Percentiles rank a stretch among this genome's conserved stretches.
These are phyloP conservation scores for Ceratocystis cacaofunesta DNA, from an alignment of 2,329 filamentous ascomycete genomes.

Conservation along the genomic window DNA sequence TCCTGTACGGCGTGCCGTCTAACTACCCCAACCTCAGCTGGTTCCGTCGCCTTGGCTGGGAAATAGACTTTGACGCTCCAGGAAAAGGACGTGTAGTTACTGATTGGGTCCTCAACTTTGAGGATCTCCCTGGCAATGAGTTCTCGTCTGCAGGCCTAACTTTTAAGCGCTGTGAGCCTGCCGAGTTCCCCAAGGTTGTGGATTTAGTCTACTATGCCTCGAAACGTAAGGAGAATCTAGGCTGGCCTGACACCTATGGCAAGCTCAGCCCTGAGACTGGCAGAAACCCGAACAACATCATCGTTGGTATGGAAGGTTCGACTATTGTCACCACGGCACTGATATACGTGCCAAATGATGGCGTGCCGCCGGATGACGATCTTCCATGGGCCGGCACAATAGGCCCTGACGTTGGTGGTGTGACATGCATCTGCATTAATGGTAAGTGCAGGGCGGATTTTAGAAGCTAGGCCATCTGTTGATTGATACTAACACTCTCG, in stretches of 20 bases:
- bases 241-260: conserved; percentile 46
- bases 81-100: conserved; percentile 36
- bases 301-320: conserved; percentile 36
- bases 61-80: conserved; percentile 29
- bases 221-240: conserved; percentile 32
- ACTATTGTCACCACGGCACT: conserved; percentile 39
- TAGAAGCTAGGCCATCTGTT: conserved; percentile 11
- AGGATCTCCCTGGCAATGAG: conserved; percentile 31
- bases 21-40: conserved; percentile 32
- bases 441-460: conserved; percentile 28
- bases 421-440: conserved; percentile 45
- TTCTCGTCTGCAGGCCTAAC: conserved; percentile 28
- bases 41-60: conserved; percentile 42
- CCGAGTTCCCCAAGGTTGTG: conserved; percentile 34
- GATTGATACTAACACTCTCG: background rate
- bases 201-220: conserved; percentile 37
- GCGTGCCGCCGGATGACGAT: conserved; percentile 33
- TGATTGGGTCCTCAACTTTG: conserved; percentile 40
- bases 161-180: conserved; percentile 32
- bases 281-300: conserved; percentile 32
- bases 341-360: conserved; percentile 35
- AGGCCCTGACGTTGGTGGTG: conserved; percentile 38
- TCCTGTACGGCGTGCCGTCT: conserved; percentile 39
- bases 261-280: conserved; percentile 29
- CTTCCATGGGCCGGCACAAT: conserved; percentile 41